Conservation (phyloP, 352 stramenopile genomes). For the Phytophthora hibernalis region DNA sequence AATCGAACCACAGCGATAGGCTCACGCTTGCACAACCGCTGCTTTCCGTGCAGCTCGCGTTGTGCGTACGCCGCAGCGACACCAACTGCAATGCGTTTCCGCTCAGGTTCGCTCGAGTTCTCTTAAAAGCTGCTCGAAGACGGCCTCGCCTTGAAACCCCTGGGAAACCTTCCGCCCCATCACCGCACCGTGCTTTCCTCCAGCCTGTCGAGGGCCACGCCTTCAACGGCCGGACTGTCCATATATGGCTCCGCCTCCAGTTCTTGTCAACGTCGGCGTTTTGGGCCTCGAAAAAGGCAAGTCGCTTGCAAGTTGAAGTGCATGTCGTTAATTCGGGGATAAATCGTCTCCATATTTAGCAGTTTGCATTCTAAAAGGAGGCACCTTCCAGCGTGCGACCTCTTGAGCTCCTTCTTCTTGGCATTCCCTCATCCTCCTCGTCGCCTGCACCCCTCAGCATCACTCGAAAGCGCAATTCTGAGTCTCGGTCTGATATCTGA, state of each 20-base stretch:
- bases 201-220: constrained; percentile 19
- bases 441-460: neutral
- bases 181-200: neutral
- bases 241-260: constrained; percentile 17
- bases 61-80: constrained; percentile 17
- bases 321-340: constrained; percentile 13
- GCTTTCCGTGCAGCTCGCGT: constrained; percentile 12
- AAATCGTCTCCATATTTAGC: constrained; percentile 26
- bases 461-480: constrained; percentile 4
- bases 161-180: constrained; percentile 33
- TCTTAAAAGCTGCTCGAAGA: constrained; percentile 2
- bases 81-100: constrained; percentile 31
- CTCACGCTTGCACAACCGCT: constrained; percentile 28
- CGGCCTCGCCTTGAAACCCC: constrained; percentile 26
- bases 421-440: constrained; percentile 4
- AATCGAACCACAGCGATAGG: constrained; percentile 20
- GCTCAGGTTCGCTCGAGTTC: constrained; percentile 7
- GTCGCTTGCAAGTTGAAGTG: constrained; percentile 4
- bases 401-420: constrained; percentile 22
- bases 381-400: constrained; percentile 10
- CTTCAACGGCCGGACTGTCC: constrained; percentile 16
- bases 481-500: constrained; percentile 27
- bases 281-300: constrained; percentile 1
- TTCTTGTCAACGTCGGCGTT: constrained; percentile 6
- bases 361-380: constrained; percentile 27